phyloP scores from a whole-genome alignment of 2,329 filamentous ascomycete species.

The Fusarium longipes region DNA sequence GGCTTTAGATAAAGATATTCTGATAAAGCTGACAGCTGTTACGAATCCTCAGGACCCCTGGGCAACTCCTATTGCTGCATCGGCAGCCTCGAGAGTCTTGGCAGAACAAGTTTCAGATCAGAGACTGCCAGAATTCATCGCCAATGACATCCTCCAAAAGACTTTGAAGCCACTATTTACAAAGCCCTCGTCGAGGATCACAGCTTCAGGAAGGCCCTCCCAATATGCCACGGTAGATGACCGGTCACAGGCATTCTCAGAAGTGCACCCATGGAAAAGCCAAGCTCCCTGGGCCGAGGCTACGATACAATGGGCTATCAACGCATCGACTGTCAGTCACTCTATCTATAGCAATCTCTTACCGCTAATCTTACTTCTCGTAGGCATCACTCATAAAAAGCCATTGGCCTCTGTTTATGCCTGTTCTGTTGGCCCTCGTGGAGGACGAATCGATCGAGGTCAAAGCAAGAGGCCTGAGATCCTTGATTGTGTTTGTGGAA shows the following conservation, averaged over 20 bases:
- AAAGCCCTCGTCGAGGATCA: conserved; percentile 59
- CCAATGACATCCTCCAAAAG: conserved; percentile 67
- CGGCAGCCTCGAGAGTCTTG: conserved; percentile 50
- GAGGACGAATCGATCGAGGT: conserved; percentile 69
- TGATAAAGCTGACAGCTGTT: conserved; percentile 51
- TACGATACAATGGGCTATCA: conserved; percentile 65
- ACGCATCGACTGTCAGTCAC: conserved; percentile 59
- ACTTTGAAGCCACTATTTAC: conserved; percentile 77
- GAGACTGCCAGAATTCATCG: conserved; percentile 55
- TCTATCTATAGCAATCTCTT: background rate
- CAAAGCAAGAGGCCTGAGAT: conserved; percentile 66
- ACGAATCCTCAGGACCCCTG: conserved; percentile 52
- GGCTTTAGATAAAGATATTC: conserved; percentile 28
- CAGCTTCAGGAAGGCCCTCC: conserved; percentile 47
- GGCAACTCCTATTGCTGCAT: conserved; percentile 51
- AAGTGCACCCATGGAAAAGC: conserved; percentile 42
- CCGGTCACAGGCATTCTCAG: background rate
- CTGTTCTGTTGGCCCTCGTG: conserved; percentile 74
- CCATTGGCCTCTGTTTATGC: conserved; percentile 76
- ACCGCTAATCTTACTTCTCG: conserved; percentile 4
- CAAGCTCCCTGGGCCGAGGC: conserved; percentile 38
- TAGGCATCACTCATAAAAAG: conserved; percentile 59
- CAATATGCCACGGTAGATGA: conserved; percentile 35
- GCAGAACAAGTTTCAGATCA: conserved; percentile 38
- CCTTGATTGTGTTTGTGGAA: conserved; percentile 66